Percentiles rank a stretch among this genome's conserved stretches.
These are phyloP conservation scores for Evernia prunastri DNA, from an alignment of 495 filamentous ascomycete genomes.

Conservation along the genomic window DNA sequence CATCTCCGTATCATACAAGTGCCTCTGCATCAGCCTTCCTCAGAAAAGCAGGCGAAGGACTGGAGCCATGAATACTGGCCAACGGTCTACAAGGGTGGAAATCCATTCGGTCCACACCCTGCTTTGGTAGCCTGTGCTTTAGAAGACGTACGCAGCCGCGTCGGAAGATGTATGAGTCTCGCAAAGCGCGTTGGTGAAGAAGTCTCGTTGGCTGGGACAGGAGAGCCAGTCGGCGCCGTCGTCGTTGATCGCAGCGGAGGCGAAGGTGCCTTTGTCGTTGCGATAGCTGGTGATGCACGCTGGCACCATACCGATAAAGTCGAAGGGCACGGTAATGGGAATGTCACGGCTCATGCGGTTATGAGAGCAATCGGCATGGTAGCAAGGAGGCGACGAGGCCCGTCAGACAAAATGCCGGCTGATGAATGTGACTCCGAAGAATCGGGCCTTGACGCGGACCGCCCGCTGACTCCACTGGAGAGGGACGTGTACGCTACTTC, in stretches of 20 bases:
- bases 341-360: constrained; percentile 73
- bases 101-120: constrained; percentile 69
- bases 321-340: constrained; percentile 47
- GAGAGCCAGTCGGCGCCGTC: constrained; percentile 72
- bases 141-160: constrained; percentile 50
- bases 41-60: constrained; percentile 60
- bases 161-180: constrained; percentile 57
- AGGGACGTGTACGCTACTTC: constrained; percentile 27
- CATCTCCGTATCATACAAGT: constrained; percentile 52
- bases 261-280: constrained; percentile 46
- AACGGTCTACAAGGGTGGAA: constrained; percentile 74
- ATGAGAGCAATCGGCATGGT: constrained; percentile 87
- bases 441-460: constrained; percentile 10
- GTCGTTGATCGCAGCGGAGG: constrained; percentile 52
- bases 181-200: constrained; percentile 58
- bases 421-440: constrained; percentile 1
- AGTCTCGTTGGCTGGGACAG: constrained; percentile 48
- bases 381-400: constrained; percentile 48
- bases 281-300: constrained; percentile 72
- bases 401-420: not conserved
- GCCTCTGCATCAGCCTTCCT: constrained; percentile 70
- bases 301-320: constrained; percentile 35
- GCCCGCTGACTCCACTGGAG: constrained; percentile 39
- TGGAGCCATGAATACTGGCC: constrained; percentile 85
- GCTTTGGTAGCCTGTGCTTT: constrained; percentile 41